A percentile compares a stretch with the other conserved stretches of the same genome.
Evolutionary conservation across 192 early-diverging fungal genomes (phyloP).

Genomic region (Entrophospora sp.): DNA sequence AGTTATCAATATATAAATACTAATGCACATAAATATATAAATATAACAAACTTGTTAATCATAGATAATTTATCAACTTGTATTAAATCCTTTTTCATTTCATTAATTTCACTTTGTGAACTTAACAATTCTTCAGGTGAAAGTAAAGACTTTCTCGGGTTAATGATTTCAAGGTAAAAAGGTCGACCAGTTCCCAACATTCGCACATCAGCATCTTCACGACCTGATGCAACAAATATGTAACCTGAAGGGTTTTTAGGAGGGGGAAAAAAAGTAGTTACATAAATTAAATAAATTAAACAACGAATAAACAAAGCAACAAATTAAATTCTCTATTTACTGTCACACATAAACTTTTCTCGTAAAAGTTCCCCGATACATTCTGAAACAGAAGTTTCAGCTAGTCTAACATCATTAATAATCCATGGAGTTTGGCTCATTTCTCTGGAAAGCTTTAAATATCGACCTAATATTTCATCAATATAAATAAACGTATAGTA

Average conservation of each 20-base stretch:
- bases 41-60: constrained; percentile 30
- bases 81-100: constrained; percentile 38
- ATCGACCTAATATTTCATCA: constrained; percentile 36
- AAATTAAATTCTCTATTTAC: constrained; percentile 26
- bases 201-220: constrained; percentile 92
- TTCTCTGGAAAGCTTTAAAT: constrained; percentile 61
- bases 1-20: too few species aligned
- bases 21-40: too few species aligned
- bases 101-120: constrained; percentile 39
- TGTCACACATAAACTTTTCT: constrained; percentile 46
- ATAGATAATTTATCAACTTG: constrained; percentile 42
- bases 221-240: constrained; percentile 76
- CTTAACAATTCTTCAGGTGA: constrained; percentile 28
- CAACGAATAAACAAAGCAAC: too few species aligned
- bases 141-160: constrained; percentile 52
- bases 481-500: not conserved
- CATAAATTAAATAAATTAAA: too few species aligned
- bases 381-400: constrained; percentile 75
- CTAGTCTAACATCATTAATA: constrained; percentile 55
- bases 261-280: too few species aligned
- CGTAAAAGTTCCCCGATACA: constrained; percentile 54
- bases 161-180: constrained; percentile 81
- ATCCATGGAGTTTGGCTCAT: constrained; percentile 85
- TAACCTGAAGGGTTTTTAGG: constrained; percentile 34
- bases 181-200: constrained; percentile 89